These are phyloP conservation scores for Talaromyces borbonicus DNA, from an alignment of 495 filamentous ascomycete genomes.

Conservation along the genomic window DNA sequence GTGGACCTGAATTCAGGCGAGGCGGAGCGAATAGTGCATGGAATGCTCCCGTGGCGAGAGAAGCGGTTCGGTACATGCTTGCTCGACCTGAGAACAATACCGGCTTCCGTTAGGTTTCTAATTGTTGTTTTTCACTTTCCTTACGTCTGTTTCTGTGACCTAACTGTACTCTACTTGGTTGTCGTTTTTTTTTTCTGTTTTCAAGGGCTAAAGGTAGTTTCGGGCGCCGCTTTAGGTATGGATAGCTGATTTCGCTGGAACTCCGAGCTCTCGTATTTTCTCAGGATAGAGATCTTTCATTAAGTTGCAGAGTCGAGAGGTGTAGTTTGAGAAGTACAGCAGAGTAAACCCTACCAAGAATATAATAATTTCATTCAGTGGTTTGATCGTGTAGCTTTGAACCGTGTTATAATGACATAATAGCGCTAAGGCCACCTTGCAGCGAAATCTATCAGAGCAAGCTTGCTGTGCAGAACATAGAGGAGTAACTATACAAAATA, in stretches of 20 bases:
- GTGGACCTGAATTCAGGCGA: constrained; percentile 47
- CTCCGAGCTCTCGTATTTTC: too few relatives aligned
- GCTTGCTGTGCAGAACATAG: not conserved
- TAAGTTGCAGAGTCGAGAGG: too few relatives aligned
- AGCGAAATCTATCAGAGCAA: not conserved
- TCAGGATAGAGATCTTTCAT: too few relatives aligned
- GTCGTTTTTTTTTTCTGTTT: too few relatives aligned
- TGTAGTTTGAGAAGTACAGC: too few relatives aligned
- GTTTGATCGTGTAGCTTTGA: too few relatives aligned
- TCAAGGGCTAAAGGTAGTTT: too few relatives aligned
- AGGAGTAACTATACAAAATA: not conserved
- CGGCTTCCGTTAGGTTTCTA: not conserved
- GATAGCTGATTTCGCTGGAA: too few relatives aligned
- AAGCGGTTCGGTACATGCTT: constrained; percentile 41
- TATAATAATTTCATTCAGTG: too few relatives aligned
- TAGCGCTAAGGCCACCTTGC: not conserved
- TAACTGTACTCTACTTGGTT: constrained; percentile 1
- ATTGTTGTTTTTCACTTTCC: not conserved
- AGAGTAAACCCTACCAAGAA: too few relatives aligned
- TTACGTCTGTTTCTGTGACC: not conserved
- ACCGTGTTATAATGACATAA: too few relatives aligned
- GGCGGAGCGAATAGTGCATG: constrained; percentile 47
- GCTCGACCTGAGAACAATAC: constrained; percentile 32
- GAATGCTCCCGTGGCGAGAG: constrained; percentile 37
- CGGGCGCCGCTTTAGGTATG: too few relatives aligned